Base-by-base conservation (phyloP, 2,329 filamentous ascomycete species). In the Parafenestella ontariensis region DNA sequence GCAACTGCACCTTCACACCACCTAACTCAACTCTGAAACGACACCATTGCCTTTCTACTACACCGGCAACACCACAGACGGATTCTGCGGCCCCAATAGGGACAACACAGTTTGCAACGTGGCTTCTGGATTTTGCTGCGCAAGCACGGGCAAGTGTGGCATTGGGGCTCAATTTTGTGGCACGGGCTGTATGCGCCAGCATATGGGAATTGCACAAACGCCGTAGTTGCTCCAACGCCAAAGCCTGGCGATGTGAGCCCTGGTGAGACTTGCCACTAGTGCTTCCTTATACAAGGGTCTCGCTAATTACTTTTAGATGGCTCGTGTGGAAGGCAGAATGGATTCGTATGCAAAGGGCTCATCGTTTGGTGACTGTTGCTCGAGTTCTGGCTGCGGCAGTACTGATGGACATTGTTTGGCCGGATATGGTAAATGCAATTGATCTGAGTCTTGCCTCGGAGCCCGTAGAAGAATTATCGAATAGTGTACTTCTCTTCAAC, bases 31-130 rank as follows among this genome's bases (percentile, higher is more conserved):
- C 42, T 31, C 42, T 26, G 40, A 21, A 45, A 3, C 50, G 33
- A 29, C 46, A 15, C 17, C 46, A n/a, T 41, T 40, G 17, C 49
- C 49, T 13, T 46, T 46, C 36, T 46, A 46, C 41, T 52, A 52
- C 26, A 6, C 18, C 6, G 52, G 52, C 26, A 55, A 49, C 36
- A 55, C 47, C 43, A 55, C 52, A 13, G 52, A 55, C 37, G 46
- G 52, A 17, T 41, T 28, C 17, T 55, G 52, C 29, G 49, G 49
- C 20, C 49, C 49, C 8, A 42, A 5, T 17, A 46, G 46, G 28
- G 33, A 52, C 23, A 46, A 52, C 33, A 44, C 40, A 41, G 41
- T 52, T 23, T 52, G 42, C 49, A 52, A 52, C 24, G 49, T 41
- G 15, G 42, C 42, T n/a, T 52, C 20, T 15, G 42, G 49, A 17